Evolutionary conservation across 495 filamentous ascomycete genomes (phyloP), one percentile per base, ranked within the genome.

Genomic region (Cryomyces minteri): DNA sequence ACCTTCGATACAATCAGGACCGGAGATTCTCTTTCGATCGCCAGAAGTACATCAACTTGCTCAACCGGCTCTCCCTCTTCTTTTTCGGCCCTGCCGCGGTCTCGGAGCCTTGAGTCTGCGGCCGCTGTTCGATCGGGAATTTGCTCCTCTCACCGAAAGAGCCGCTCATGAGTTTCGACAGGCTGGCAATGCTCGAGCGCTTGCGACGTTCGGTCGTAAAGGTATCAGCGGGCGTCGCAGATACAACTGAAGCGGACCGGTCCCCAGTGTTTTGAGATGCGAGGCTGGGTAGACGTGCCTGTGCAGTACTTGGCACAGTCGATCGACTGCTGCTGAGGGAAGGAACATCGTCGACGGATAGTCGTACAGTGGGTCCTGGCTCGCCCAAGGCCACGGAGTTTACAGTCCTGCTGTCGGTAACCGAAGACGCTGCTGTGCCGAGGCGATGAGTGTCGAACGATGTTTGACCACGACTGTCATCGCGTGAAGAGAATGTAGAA

Each of bases 241-340:
- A 74, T 4, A 79, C 79, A 41, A 84, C 70, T 0, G 82, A 87
- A 11, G 75, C 70, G 6, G 81, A 77, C 33, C 81, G 72, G 39
- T 71, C 67, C 43, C 80, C 44, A 32, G 79, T 12, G 70, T 68
- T 43, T 44, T 60, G 47, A 28, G 48, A 14, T 39, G 48, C 25
- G 38, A 54, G 33, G 55, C 70, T 71, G 31, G 75, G 66, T 68
- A 43, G 74, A 57, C 11, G 68, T 67, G 49, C 63, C 52, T 56
- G 67, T 51, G 49, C 65, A 56, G 45, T 75, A 46, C 79, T 78
- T 4, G 84, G 84, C 76, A 78, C 82, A 10, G 84, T 88, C 0
- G 87, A 94, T 52, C 84, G 76, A 57, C 82, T 87, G 61, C 82
- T 88, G 12, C 80, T 87, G 31, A 94, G 62, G 31, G 86, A 93